These are phyloP conservation scores for Spizellomyces sp. DNA, from an alignment of 192 early-diverging fungal genomes.

Conservation along the genomic window DNA sequence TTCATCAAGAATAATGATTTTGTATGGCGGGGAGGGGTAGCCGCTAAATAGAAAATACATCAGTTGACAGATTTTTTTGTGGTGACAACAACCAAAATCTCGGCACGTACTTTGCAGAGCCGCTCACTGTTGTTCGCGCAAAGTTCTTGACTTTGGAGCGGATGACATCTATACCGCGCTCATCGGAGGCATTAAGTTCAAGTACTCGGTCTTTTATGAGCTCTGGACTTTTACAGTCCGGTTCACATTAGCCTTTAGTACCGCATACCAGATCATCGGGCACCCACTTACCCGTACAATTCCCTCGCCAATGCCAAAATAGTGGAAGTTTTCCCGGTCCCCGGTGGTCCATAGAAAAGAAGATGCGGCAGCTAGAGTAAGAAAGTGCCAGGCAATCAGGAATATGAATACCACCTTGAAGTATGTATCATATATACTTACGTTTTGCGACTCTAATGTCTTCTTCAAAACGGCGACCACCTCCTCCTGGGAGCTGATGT, in stretches of 20 bases:
- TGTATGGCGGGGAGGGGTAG: conserved; percentile 81
- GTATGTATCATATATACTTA: conserved; percentile 35
- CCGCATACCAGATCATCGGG: neutral
- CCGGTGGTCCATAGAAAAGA: conserved; percentile 96
- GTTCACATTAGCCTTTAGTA: conserved; percentile 21
- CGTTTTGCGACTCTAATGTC: conserved; percentile 86
- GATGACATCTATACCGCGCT: conserved; percentile 93
- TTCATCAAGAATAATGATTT: conserved; percentile 96
- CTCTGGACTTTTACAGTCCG: conserved; percentile 65
- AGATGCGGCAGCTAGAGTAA: conserved; percentile 84
- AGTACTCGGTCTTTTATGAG: conserved; percentile 77
- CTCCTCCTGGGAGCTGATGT: conserved; percentile 90
- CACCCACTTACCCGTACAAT: conserved; percentile 67
- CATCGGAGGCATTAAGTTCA: conserved; percentile 96
- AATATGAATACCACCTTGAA: neutral
- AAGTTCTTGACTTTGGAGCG: conserved; percentile 94
- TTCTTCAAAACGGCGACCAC: conserved; percentile 81
- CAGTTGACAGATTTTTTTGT: neutral
- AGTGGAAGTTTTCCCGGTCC: conserved; percentile 96
- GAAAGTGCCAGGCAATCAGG: neutral
- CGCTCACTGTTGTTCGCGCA: conserved; percentile 70
- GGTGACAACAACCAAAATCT: neutral
- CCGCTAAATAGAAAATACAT: conserved; percentile 8
- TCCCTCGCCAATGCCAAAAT: conserved; percentile 89
- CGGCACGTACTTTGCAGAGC: conserved; percentile 6